phyloP scores from a whole-genome alignment of 257 asterid genomes.

The Apocynum venetum region DNA sequence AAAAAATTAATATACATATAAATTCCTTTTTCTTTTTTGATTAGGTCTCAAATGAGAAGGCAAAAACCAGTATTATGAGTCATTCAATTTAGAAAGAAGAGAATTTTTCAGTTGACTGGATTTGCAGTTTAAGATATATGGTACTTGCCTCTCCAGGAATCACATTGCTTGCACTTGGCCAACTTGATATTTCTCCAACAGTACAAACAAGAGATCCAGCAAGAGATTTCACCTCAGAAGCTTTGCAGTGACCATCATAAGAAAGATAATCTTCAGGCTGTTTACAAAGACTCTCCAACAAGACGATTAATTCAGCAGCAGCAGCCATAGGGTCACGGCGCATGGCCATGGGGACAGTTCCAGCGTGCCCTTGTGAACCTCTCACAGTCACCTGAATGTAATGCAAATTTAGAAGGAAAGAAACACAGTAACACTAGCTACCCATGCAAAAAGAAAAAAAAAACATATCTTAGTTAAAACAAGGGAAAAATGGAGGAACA shows the following conservation, averaged over 20 bases:
- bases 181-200: constrained; percentile 93
- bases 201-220: constrained; percentile 95
- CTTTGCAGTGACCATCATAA: constrained; percentile 62
- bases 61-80: neutral
- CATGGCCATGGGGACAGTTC: constrained; percentile 96
- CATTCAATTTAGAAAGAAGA: neutral
- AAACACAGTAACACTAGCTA: neutral
- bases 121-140: constrained; percentile 3
- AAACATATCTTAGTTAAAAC: neutral
- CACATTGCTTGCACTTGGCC: constrained; percentile 98
- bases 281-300: constrained; percentile 83
- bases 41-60: neutral
- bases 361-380: constrained; percentile 99
- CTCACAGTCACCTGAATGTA: constrained; percentile 66
- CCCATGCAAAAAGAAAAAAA: neutral
- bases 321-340: constrained; percentile 97
- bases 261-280: constrained; percentile 73
- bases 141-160: constrained; percentile 97
- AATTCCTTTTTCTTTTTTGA: neutral
- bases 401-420: neutral
- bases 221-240: constrained; percentile 62
- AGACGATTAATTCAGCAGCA: constrained; percentile 82
- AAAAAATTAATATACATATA: neutral
- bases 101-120: neutral
- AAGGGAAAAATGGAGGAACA: neutral